phyloP scores from a whole-genome alignment of 2,329 filamentous ascomycete genomes.

The Fusarium incarnatum region DNA sequence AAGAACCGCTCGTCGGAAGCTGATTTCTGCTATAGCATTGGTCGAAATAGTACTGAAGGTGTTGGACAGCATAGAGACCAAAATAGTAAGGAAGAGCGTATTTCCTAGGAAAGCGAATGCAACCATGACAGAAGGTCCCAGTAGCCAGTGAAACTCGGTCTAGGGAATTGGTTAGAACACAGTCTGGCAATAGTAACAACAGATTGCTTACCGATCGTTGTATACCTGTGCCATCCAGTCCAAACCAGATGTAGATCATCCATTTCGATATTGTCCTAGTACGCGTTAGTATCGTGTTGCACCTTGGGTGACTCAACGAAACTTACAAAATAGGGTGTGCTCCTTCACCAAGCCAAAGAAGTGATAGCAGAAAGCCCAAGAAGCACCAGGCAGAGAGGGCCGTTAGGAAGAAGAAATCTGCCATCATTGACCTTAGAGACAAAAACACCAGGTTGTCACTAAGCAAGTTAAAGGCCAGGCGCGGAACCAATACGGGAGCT shows the following conservation, averaged over 20 bases:
- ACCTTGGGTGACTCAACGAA: background rate
- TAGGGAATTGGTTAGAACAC: slow-evolving; percentile 48
- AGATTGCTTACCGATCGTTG: slow-evolving; percentile 61
- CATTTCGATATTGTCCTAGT: slow-evolving; percentile 79
- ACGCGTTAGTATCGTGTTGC: slow-evolving; percentile 15
- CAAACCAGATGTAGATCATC: slow-evolving; percentile 96
- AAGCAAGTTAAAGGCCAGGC: slow-evolving; percentile 84
- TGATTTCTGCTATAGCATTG: slow-evolving; percentile 84
- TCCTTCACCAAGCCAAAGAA: slow-evolving; percentile 81
- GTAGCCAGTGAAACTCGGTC: slow-evolving; percentile 79
- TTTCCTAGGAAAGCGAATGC: slow-evolving; percentile 88
- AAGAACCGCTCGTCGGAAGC: slow-evolving; percentile 82
- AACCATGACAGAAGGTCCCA: slow-evolving; percentile 84
- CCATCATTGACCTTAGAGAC: slow-evolving; percentile 85
- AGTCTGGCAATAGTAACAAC: background rate
- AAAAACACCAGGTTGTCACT: slow-evolving; percentile 88
- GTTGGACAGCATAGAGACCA: slow-evolving; percentile 87
- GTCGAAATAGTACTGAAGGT: slow-evolving; percentile 83
- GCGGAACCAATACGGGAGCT: slow-evolving; percentile 80
- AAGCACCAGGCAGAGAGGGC: slow-evolving; percentile 85
- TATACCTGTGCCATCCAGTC: slow-evolving; percentile 78
- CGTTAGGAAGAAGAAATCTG: slow-evolving; percentile 83
- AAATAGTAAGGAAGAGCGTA: slow-evolving; percentile 87
- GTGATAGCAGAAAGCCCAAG: slow-evolving; percentile 80
- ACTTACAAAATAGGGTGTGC: slow-evolving; percentile 67